These are phyloP conservation scores for Mycena latifolia DNA, from an alignment of 768 basidiomycete genomes.

Conservation along the genomic window DNA sequence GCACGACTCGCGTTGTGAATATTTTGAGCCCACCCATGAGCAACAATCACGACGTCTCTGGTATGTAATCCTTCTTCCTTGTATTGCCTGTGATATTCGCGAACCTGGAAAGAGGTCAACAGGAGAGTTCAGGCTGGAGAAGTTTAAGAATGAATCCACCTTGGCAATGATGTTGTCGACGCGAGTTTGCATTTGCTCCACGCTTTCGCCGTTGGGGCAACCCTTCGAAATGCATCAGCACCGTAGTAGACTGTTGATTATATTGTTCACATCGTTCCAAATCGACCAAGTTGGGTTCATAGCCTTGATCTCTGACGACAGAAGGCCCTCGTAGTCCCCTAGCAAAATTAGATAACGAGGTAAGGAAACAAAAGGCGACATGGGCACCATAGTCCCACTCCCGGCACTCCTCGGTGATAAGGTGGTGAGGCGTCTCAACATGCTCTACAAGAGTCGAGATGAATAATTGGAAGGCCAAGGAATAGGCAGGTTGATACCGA, in stretches of 20 bases:
- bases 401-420: slow-evolving; percentile 72
- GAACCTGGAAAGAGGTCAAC: slow-evolving; percentile 58
- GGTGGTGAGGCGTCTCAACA: slow-evolving; percentile 61
- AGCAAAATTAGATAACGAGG: slow-evolving; percentile 18
- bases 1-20: slow-evolving; percentile 46
- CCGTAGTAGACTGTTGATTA: not conserved
- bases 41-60: slow-evolving; percentile 89
- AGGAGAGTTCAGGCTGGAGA: not conserved
- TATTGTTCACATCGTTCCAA: slow-evolving; percentile 82
- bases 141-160: slow-evolving; percentile 57
- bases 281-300: slow-evolving; percentile 78
- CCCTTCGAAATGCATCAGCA: slow-evolving; percentile 50
- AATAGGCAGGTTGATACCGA: slow-evolving; percentile 44
- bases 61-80: slow-evolving; percentile 74
- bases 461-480: not conserved
- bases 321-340: slow-evolving; percentile 90
- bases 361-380: not conserved
- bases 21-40: slow-evolving; percentile 67
- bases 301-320: slow-evolving; percentile 80
- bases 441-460: slow-evolving; percentile 40
- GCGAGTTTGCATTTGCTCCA: slow-evolving; percentile 80
- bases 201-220: slow-evolving; percentile 91
- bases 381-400: slow-evolving; percentile 86
- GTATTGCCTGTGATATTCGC: slow-evolving; percentile 78
- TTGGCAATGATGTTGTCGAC: slow-evolving; percentile 83